These are phyloP conservation scores for Rubroboletus pulcherrimus DNA, from an alignment of 768 basidiomycete genomes.

Conservation along the genomic window DNA sequence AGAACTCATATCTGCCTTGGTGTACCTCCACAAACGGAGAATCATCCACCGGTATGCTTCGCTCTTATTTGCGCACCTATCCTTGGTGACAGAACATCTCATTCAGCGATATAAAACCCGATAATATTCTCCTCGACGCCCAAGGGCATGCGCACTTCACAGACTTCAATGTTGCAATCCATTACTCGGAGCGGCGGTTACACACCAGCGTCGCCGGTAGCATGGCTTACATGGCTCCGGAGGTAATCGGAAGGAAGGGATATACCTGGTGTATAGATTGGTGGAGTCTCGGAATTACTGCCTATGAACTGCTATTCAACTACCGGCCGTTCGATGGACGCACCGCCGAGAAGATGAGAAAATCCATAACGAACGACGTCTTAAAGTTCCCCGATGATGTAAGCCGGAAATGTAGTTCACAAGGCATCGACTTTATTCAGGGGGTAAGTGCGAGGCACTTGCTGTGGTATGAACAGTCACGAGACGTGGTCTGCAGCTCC, in stretches of 20 bases:
- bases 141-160: slow-evolving; percentile 94
- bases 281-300: slow-evolving; percentile 93
- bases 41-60: slow-evolving; percentile 87
- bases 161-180: slow-evolving; percentile 98
- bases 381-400: slow-evolving; percentile 75
- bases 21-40: slow-evolving; percentile 85
- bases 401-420: slow-evolving; percentile 54
- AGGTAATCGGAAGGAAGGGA: slow-evolving; percentile 87
- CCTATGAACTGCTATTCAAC: slow-evolving; percentile 84
- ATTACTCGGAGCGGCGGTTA: slow-evolving; percentile 84
- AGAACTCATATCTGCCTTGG: slow-evolving; percentile 79
- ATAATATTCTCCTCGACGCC: slow-evolving; percentile 94
- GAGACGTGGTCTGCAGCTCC: slow-evolving; percentile 47
- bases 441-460: slow-evolving; percentile 46
- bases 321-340: slow-evolving; percentile 88
- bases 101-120: slow-evolving; percentile 89
- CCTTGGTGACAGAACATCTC: slow-evolving; percentile 9
- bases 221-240: slow-evolving; percentile 99
- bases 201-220: slow-evolving; percentile 95
- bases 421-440: slow-evolving; percentile 62
- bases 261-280: slow-evolving; percentile 93
- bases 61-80: background rate
- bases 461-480: slow-evolving; percentile 7
- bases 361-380: slow-evolving; percentile 78
- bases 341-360: slow-evolving; percentile 83